Base-by-base conservation (phyloP, 1,284 basidiomycete species). In the Puccinia hordei region DNA sequence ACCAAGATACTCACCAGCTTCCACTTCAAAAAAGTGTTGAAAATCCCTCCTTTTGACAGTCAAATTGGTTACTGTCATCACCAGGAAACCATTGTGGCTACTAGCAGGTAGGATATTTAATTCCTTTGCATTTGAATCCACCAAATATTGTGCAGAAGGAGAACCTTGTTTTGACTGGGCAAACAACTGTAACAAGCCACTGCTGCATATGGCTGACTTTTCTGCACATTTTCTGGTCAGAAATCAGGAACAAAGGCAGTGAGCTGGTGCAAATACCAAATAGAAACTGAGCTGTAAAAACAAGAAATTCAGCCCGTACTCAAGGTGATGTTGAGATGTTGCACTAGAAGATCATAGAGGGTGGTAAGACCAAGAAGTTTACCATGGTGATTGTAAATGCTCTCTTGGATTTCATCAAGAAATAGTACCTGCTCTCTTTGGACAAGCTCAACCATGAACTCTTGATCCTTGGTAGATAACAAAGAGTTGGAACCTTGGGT, bases 391-490 rank as follows among this genome's bases (percentile, higher is more conserved):
- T 49, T 27, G 30, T 53, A 51, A 2, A 72, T 15, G 24, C 46
- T 9, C 35, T 30, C 69, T 38, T n/a, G 30, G 6, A 73, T 33
- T 44, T 71, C 68, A 22, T 71, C 68, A 12, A 71, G 44, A 30
- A 69, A 69, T 15, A 69, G 66, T 27, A 13, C 38, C 8, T 27
- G 66, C 27, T 38, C 24, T 17, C 3, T 27, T 15, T 19, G 44
- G 3, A 71, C 68, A 46, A 71, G 68, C 24, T 71, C 68, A n/a
- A 33, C 17, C 68, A 71, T 27, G 27, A 71, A 71, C 15, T 71
- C 68, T 12, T 27, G 46, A 15, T 71, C 68, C 44, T 71, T 44
- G 33, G 44, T 44, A 0, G 30, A 24, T 24, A 73, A 57, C 10
- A 73, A n/a, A 1, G 24, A 27, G 15, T 53, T 55, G 10, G 17